Evolutionary conservation across 169 alveolate species (phyloP).

Genomic region (Cryptosporidium meleagridis): DNA sequence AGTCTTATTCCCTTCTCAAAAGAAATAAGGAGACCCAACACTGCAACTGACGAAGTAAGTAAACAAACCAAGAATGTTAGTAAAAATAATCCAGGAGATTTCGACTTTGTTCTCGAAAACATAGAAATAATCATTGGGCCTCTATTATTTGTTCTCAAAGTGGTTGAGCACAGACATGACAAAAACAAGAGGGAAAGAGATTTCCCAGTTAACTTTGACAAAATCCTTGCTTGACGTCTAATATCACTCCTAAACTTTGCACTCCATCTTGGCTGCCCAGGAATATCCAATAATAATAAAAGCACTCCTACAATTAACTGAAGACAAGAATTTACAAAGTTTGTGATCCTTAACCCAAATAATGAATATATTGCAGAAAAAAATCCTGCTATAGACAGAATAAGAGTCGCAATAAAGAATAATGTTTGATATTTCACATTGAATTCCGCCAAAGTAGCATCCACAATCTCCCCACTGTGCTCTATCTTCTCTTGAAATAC

Average conservation of each 20-base stretch:
- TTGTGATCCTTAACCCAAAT: constrained; percentile 79
- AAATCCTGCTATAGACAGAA: constrained; percentile 83
- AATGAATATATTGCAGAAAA: constrained; percentile 82
- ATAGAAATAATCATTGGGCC: background rate
- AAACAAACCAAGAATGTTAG: constrained; percentile 32
- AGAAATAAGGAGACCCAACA: constrained; percentile 34
- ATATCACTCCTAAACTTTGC: constrained; percentile 86
- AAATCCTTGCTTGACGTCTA: constrained; percentile 86
- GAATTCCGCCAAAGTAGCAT: constrained; percentile 86
- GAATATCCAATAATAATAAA: constrained; percentile 88
- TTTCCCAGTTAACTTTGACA: constrained; percentile 88
- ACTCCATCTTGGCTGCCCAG: constrained; percentile 93
- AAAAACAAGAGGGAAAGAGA: constrained; percentile 85
- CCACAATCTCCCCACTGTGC: constrained; percentile 89
- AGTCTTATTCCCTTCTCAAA: constrained; percentile 48
- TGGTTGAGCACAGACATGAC: constrained; percentile 75
- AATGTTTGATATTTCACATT: constrained; percentile 88
- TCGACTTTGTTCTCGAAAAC: constrained; percentile 22
- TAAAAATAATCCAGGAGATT: constrained; percentile 28
- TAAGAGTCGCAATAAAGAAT: constrained; percentile 86
- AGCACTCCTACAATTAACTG: constrained; percentile 83
- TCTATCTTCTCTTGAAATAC: constrained; percentile 82
- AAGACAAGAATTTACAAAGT: constrained; percentile 81
- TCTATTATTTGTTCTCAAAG: constrained; percentile 75
- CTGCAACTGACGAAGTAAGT: constrained; percentile 22